Evolutionary conservation across 192 early-diverging fungal genomes (phyloP).

Genomic region (Spizellomyces sp.): DNA sequence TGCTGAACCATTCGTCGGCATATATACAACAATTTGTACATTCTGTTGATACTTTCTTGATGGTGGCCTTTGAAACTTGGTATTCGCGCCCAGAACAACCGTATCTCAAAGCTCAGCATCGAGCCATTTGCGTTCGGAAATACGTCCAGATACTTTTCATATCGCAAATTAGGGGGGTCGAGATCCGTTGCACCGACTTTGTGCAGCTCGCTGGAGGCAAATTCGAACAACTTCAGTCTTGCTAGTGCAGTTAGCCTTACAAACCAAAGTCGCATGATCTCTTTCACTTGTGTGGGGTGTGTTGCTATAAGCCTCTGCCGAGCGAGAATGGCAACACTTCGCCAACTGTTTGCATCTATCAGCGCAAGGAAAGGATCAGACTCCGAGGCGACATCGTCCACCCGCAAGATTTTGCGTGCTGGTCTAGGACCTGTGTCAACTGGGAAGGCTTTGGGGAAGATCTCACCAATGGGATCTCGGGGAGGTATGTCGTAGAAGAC

Average conservation of each 20-base stretch:
- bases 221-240: conserved; percentile 37
- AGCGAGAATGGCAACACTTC: conserved; percentile 33
- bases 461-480: conserved; percentile 39
- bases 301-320: conserved; percentile 33
- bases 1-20: background rate
- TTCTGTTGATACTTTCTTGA: conserved; percentile 30
- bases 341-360: conserved; percentile 35
- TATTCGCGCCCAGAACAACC: conserved; percentile 17
- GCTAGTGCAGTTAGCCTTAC: conserved; percentile 37
- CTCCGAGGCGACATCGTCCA: conserved; percentile 21
- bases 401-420: conserved; percentile 16
- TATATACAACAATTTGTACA: conserved; percentile 32
- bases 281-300: conserved; percentile 33
- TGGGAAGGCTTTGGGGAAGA: conserved; percentile 38
- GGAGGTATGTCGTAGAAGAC: conserved; percentile 45
- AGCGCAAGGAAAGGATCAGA: conserved; percentile 33
- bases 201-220: conserved; percentile 38
- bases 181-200: conserved; percentile 17
- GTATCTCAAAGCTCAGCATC: conserved; percentile 39
- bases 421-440: conserved; percentile 22
- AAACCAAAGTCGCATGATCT: conserved; percentile 41
- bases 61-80: conserved; percentile 32
- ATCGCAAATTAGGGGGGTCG: conserved; percentile 12
- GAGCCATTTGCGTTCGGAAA: conserved; percentile 22
- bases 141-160: conserved; percentile 32